Percentiles rank a stretch among this genome's conserved stretches.
Conservation (phyloP, 2,329 filamentous ascomycete genomes). For the Penicillium sp. region DNA sequence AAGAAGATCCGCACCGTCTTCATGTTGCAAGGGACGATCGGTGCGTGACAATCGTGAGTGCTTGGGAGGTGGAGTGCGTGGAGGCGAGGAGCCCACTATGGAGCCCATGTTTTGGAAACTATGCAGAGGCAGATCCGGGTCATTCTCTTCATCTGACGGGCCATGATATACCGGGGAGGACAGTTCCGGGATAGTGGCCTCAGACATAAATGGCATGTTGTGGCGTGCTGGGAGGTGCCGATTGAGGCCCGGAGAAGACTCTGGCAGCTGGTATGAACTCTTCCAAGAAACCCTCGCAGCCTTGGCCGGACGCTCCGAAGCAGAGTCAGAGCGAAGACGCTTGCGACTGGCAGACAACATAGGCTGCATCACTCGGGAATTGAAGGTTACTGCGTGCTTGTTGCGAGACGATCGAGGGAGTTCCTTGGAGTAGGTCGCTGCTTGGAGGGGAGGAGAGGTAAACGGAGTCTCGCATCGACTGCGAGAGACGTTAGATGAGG, state of each 20-base stretch:
- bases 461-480: slow-evolving; percentile 49
- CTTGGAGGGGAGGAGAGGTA: slow-evolving; percentile 82
- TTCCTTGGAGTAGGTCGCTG: slow-evolving; percentile 80
- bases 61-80: slow-evolving; percentile 72
- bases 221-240: slow-evolving; percentile 73
- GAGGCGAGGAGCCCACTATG: slow-evolving; percentile 73
- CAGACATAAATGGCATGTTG: slow-evolving; percentile 75
- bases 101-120: slow-evolving; percentile 43
- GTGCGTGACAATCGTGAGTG: slow-evolving; percentile 50
- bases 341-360: slow-evolving; percentile 58
- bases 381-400: slow-evolving; percentile 45
- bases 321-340: slow-evolving; percentile 67
- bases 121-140: slow-evolving; percentile 69
- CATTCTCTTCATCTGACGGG: slow-evolving; percentile 70
- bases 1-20: slow-evolving; percentile 78
- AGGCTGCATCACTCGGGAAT: slow-evolving; percentile 43
- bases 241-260: slow-evolving; percentile 83
- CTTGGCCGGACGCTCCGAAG: slow-evolving; percentile 55
- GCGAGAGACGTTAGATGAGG: slow-evolving; percentile 79
- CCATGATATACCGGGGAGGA: slow-evolving; percentile 46
- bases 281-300: slow-evolving; percentile 69
- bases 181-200: slow-evolving; percentile 66
- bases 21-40: slow-evolving; percentile 57
- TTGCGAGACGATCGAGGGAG: slow-evolving; percentile 57
- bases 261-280: slow-evolving; percentile 69